Base-by-base conservation (phyloP, 163 green algal genomes). In the Coccomyxa subellipsoidea region DNA sequence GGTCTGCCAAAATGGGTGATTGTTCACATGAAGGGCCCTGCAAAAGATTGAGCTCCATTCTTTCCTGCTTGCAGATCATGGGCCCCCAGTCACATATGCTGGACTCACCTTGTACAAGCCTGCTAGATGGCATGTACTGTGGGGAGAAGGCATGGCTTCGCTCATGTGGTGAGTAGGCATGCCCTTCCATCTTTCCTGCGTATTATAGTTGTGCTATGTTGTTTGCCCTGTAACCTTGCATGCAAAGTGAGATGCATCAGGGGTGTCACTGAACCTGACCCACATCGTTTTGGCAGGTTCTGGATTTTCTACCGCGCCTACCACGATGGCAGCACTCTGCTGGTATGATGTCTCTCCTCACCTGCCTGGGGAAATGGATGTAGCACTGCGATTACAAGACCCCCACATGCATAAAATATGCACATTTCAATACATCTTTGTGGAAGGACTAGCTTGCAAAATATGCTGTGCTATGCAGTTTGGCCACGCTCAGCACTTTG, bases 291-390 rank as follows among this genome's bases (percentile, higher is more conserved):
- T 37, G 35, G 40, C 88, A 90, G 88, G 88, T 93, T 93, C 69
- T 93, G 90, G 90, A 84, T 93, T 21, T 89, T 93, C 40, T 88
- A 88, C 35, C 80, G 90, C 36, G 84, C 91, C 29, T 93, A 93
- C 88, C 53, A 93, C 81, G 90, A 93, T 79, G 88, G 84, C 12
- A 84, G 90, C n/a, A 78, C 79, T 38, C 88, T 92, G 54, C 38
- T 92, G 78, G 88, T 91, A 73, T 38, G 12, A 47, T 37, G 23
- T 35, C 31, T 15, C 18, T 10, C 31, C 35, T 47, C 27, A n/a
- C 70, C 29, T 80, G 0, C 25, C 38, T 31, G 31, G 37, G 70
- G 1, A 18, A n/a, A 31, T 47, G 32, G 31, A 78, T 29, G 47
- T 12, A 12, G 7, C 29, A 29, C 32, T 78, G 32, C 32, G 72